Percentiles rank a stretch among this genome's conserved stretches.
These are phyloP conservation scores for Hymenoscyphus repandus DNA, from an alignment of 2,329 filamentous ascomycete genomes.

Conservation along the genomic window DNA sequence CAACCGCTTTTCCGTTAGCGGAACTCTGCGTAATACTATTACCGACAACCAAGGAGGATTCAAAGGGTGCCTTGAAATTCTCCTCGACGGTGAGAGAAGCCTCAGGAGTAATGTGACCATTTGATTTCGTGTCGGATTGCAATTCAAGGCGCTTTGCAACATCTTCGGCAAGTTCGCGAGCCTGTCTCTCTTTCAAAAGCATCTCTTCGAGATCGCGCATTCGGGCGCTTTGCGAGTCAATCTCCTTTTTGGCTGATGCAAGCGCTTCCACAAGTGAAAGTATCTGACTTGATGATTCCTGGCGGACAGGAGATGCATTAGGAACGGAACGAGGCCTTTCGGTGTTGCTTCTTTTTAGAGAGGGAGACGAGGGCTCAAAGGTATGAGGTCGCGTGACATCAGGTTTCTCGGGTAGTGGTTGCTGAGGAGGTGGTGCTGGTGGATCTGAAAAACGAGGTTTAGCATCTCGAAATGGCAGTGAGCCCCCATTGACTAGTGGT, in stretches of 20 bases:
- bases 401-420: slow-evolving; percentile 89
- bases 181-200: slow-evolving; percentile 72
- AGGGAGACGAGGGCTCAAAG: slow-evolving; percentile 45
- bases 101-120: slow-evolving; percentile 30
- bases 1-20: slow-evolving; percentile 39
- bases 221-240: slow-evolving; percentile 74
- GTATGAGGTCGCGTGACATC: slow-evolving; percentile 53
- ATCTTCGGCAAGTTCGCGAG: slow-evolving; percentile 80
- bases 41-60: slow-evolving; percentile 23
- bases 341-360: slow-evolving; percentile 70
- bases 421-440: slow-evolving; percentile 86
- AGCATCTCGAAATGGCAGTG: slow-evolving; percentile 57
- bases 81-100: slow-evolving; percentile 39
- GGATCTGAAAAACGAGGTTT: slow-evolving; percentile 88
- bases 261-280: slow-evolving; percentile 80
- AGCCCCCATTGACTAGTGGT: slow-evolving; percentile 40
- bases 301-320: slow-evolving; percentile 40
- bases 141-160: slow-evolving; percentile 66
- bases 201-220: slow-evolving; percentile 77
- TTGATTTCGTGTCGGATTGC: slow-evolving; percentile 40
- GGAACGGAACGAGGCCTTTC: slow-evolving; percentile 62
- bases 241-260: slow-evolving; percentile 76
- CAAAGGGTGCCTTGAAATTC: slow-evolving; percentile 40
- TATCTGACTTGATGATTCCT: slow-evolving; percentile 65
- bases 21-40: slow-evolving; percentile 3